Base-by-base conservation (phyloP, 345 rosid genomes). In the Camelina hispida region DNA sequence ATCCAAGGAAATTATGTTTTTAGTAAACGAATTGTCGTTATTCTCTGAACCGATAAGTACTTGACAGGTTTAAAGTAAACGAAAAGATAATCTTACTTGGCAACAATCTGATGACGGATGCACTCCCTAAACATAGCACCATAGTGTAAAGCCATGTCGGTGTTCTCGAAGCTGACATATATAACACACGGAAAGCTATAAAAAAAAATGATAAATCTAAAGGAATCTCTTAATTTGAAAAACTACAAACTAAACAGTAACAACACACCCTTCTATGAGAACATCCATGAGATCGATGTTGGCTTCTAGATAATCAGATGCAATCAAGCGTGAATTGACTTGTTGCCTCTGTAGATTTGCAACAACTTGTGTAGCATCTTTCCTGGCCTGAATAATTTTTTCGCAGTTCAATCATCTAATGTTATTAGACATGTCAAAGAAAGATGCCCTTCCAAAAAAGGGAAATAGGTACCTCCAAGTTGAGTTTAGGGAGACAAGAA, bases 71-170 rank as follows among this genome's bases (percentile, higher is more conserved):
- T 28, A 42, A 22, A 68, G 55, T 62, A 38, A 50, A 48, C 0
- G 30, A 22, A 38, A 22, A 6, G 56, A 34, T 51, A 0, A 16
- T 54, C 87, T 87, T 75, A 96, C 99, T 86, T 88, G 38, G 99
- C 97, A 72, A 89, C 96, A 83, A 77, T 85, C 85, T 96, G 99
- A 79, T 91, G 99, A 52, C 98, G 92, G 72, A 93, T 93, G 86
- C 99, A 96, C 67, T 93, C 99, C 85, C 98, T 89, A 68, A 90
- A 83, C 98, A 96, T 96, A 62, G 90, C 94, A 75, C 99, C 98
- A 77, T 93, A 95, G 72, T 96, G 99, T 69, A 96, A 88, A 79
- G 98, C 98, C 98, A 93, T 85, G 76, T 92, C 98, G 15, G 89
- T 68, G 75, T 83, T 83, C 55, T 84, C 96, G 62, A 89, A 96